Conservation (phyloP, 176 grass and related monocot species). For the Typha latifolia region DNA sequence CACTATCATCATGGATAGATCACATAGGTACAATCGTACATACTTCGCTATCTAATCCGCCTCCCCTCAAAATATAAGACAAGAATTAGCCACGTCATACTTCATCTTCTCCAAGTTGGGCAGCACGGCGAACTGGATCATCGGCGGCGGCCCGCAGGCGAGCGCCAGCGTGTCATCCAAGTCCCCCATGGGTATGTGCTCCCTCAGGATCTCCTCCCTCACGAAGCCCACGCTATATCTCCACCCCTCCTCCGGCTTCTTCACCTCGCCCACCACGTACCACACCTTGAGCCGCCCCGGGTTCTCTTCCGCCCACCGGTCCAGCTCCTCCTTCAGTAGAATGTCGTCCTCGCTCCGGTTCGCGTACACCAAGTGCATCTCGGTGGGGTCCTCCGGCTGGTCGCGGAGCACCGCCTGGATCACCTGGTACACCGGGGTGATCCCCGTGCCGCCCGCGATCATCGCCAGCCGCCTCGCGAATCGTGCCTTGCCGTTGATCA, state of each 20-base stretch:
- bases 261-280: conserved; percentile 47
- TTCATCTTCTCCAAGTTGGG: conserved; percentile 79
- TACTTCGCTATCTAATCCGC: too few species aligned
- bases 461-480: conserved; percentile 47
- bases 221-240: conserved; percentile 44
- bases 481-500: conserved; percentile 31
- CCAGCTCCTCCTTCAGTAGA: conserved; percentile 52
- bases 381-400: conserved; percentile 50
- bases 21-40: too few species aligned
- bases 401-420: conserved; percentile 71
- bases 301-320: conserved; percentile 31
- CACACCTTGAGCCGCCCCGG: conserved; percentile 70
- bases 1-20: too few species aligned
- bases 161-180: conserved; percentile 44
- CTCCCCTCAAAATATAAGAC: conserved; percentile 43
- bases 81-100: conserved; percentile 38
- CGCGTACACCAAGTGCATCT: conserved; percentile 76
- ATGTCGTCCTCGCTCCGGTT: conserved; percentile 78
- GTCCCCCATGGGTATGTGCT: conserved; percentile 50
- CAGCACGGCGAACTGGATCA: conserved; percentile 56
- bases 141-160: conserved; percentile 61
- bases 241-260: conserved; percentile 26
- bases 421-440: conserved; percentile 86
- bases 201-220: conserved; percentile 35
- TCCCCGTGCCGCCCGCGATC: conserved; percentile 75